Evolutionary conservation across 2,329 filamentous ascomycete genomes (phyloP).

Genomic region (Magnaporthales sp.): DNA sequence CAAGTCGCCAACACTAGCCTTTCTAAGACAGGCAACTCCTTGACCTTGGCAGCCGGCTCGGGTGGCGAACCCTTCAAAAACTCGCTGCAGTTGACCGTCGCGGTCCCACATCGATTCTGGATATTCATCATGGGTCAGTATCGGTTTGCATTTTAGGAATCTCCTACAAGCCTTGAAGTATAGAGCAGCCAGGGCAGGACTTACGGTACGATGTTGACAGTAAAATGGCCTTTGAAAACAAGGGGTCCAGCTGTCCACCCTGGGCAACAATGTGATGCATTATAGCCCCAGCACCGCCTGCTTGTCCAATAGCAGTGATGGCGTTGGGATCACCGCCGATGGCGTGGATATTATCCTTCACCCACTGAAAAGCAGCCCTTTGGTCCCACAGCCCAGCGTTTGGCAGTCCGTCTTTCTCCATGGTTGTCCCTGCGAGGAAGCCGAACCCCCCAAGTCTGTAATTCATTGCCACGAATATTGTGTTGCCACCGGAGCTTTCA

Average conservation of each 20-base stretch:
- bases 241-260: conserved; percentile 31
- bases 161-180: background rate
- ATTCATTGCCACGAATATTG: conserved; percentile 38
- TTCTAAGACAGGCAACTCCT: conserved; percentile 19
- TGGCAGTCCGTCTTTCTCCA: conserved; percentile 30
- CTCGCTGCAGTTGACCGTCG: conserved; percentile 17
- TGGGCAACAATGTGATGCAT: conserved; percentile 38
- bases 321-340: conserved; percentile 35
- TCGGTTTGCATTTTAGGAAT: background rate
- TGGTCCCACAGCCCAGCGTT: conserved; percentile 36
- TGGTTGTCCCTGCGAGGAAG: conserved; percentile 33
- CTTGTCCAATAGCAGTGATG: conserved; percentile 41
- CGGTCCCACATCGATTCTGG: conserved; percentile 23
- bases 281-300: conserved; percentile 40
- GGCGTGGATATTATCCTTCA: conserved; percentile 32
- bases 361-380: conserved; percentile 37
- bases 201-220: conserved; percentile 23
- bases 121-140: background rate
- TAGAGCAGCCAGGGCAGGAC: background rate
- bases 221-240: conserved; percentile 27
- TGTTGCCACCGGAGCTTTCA: conserved; percentile 22
- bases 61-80: conserved; percentile 21
- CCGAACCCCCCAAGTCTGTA: conserved; percentile 40
- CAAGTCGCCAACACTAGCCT: conserved; percentile 14
- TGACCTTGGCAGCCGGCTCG: conserved; percentile 21